phyloP scores from a whole-genome alignment of 352 stramenopile species.

The Aphanomyces astaci region DNA sequence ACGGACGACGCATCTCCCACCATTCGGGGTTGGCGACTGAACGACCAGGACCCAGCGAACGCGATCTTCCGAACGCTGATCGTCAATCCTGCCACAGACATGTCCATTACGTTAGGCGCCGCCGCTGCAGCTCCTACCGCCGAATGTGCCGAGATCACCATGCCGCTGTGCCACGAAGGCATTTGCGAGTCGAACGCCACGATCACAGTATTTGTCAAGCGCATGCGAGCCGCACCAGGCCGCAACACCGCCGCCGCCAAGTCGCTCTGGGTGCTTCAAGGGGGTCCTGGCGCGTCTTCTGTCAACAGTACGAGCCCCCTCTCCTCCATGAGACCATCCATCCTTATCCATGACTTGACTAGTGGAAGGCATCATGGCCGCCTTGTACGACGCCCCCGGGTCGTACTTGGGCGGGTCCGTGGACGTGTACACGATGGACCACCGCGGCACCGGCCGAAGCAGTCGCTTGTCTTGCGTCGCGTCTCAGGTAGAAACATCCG shows the following conservation, averaged over 20 bases:
- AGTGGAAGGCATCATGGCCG: slow-evolving; percentile 37
- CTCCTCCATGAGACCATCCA: no score
- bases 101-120: background rate
- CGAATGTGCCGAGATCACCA: slow-evolving; percentile 15
- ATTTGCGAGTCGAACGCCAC: slow-evolving; percentile 16
- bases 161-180: slow-evolving; percentile 13
- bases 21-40: background rate
- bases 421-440: slow-evolving; percentile 53
- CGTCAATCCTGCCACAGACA: background rate
- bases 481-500: slow-evolving; percentile 31
- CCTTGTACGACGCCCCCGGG: slow-evolving; percentile 23
- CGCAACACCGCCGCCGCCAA: slow-evolving; percentile 5
- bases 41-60: background rate
- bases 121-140: background rate
- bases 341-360: no score
- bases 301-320: slow-evolving; percentile 31
- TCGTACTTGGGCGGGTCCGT: slow-evolving; percentile 27
- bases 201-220: slow-evolving; percentile 30
- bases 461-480: slow-evolving; percentile 36
- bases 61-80: background rate
- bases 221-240: background rate
- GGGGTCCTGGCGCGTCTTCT: slow-evolving; percentile 34
- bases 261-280: slow-evolving; percentile 40
- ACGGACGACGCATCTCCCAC: background rate
- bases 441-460: slow-evolving; percentile 41